A percentile compares a stretch with the other conserved stretches of the same genome.
Evolutionary conservation across 371 early-diverging fungal genomes (phyloP).

Genomic region (Mortierella sp.): DNA sequence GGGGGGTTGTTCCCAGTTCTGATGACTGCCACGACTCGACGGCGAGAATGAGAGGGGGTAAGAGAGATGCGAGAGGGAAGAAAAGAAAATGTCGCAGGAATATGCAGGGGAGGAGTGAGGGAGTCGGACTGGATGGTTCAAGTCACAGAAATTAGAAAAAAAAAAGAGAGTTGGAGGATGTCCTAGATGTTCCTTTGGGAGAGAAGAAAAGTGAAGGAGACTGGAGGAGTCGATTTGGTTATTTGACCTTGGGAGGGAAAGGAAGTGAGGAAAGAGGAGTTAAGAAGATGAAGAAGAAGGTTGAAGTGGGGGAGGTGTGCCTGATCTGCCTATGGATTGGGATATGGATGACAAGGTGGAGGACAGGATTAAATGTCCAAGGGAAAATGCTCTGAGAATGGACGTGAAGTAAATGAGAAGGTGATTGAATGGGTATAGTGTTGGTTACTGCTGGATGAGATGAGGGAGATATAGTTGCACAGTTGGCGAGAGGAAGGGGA

Average conservation of each 20-base stretch:
- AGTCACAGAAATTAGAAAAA: not conserved
- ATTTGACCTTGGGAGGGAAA: not conserved
- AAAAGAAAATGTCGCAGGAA: not conserved
- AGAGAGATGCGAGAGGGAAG: not conserved
- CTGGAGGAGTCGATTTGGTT: not conserved
- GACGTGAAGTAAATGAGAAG: not conserved
- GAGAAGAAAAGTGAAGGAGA: not conserved
- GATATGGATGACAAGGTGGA: not conserved
- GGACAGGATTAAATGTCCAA: no score
- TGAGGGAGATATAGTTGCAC: not conserved
- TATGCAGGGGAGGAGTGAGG: conserved; percentile 7
- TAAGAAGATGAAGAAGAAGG: not conserved
- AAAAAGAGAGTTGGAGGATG: not conserved
- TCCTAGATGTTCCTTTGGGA: not conserved
- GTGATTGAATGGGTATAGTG: not conserved
- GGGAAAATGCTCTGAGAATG: not conserved
- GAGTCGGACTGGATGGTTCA: not conserved
- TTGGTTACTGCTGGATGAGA: not conserved
- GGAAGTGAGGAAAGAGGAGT: not conserved
- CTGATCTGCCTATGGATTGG: not conserved
- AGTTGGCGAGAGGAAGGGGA: not conserved
- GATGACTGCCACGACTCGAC: not conserved
- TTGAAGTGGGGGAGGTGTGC: not conserved
- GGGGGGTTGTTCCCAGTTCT: conserved; percentile 4
- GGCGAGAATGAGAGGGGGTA: not conserved